phyloP scores from a whole-genome alignment of 2,329 filamentous ascomycete species.

The Emmonsiellopsis sp. region DNA sequence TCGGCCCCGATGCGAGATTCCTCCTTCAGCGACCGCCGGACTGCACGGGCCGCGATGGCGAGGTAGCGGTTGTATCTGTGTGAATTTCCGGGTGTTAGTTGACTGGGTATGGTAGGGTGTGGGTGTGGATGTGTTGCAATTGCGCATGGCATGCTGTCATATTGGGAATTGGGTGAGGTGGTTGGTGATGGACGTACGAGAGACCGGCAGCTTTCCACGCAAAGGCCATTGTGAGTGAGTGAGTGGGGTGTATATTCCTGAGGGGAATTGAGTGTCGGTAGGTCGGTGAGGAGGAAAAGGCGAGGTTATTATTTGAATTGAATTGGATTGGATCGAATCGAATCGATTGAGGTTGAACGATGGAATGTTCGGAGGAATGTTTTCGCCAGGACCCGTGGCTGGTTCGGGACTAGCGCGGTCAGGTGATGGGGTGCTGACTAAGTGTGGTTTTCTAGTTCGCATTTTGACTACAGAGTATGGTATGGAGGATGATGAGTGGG shows the following conservation, averaged over 20 bases:
- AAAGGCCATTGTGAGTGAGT: conserved; percentile 70
- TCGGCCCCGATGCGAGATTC: conserved; percentile 80
- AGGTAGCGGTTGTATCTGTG: conserved; percentile 99
- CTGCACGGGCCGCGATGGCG: conserved; percentile 83
- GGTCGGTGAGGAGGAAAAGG: background rate
- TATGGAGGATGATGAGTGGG: too few relatives aligned
- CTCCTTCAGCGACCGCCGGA: conserved; percentile 96
- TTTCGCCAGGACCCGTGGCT: too few relatives aligned
- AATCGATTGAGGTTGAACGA: too few relatives aligned
- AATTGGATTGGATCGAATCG: too few relatives aligned
- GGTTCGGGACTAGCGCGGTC: too few relatives aligned
- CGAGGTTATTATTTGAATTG: too few relatives aligned
- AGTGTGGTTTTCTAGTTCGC: too few relatives aligned
- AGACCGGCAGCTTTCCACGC: conserved; percentile 98
- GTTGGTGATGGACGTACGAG: conserved; percentile 57
- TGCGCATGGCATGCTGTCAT: background rate
- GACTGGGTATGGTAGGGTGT: background rate
- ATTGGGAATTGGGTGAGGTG: background rate
- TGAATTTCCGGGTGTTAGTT: background rate
- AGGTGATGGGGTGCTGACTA: too few relatives aligned
- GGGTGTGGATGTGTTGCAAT: background rate
- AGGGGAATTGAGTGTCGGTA: background rate
- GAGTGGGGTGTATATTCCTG: conserved; percentile 12
- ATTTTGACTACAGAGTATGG: too few relatives aligned
- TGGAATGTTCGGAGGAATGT: too few relatives aligned